Evolutionary conservation across 805 yeast genomes (phyloP).

Genomic region (Maudiozyma turicensis): DNA sequence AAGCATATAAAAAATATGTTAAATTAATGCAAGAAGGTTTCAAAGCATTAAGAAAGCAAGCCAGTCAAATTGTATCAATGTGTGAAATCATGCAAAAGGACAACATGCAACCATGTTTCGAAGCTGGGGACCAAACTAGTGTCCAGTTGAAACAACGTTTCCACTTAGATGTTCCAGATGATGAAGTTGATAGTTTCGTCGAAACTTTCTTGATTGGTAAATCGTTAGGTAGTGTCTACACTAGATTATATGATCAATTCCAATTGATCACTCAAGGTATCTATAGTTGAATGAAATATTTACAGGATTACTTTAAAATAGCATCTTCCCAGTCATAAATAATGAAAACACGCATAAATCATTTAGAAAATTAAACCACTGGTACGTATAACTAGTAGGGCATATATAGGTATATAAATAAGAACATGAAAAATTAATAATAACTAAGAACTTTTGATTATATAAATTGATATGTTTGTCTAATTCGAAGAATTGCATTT

Average conservation of each 20-base stretch:
- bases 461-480: no score
- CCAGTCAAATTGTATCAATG: slow-evolving; percentile 67
- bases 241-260: slow-evolving; percentile 89
- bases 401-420: no score
- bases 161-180: slow-evolving; percentile 64
- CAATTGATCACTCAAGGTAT: slow-evolving; percentile 94
- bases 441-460: no score
- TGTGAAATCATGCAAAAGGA: slow-evolving; percentile 94
- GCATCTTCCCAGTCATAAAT: background rate
- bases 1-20: slow-evolving; percentile 50
- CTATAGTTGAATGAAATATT: slow-evolving; percentile 40
- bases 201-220: slow-evolving; percentile 68
- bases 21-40: slow-evolving; percentile 63
- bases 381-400: background rate
- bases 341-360: background rate
- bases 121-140: slow-evolving; percentile 76
- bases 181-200: slow-evolving; percentile 59
- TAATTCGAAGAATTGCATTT: no score
- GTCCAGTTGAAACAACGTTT: slow-evolving; percentile 70
- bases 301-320: background rate
- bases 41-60: slow-evolving; percentile 57
- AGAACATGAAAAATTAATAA: no score
- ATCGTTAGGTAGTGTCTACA: slow-evolving; percentile 79
- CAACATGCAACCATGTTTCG: slow-evolving; percentile 83
- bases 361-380: background rate